Conservation (phyloP, 352 stramenopile species). For the Pythium monospermum region DNA sequence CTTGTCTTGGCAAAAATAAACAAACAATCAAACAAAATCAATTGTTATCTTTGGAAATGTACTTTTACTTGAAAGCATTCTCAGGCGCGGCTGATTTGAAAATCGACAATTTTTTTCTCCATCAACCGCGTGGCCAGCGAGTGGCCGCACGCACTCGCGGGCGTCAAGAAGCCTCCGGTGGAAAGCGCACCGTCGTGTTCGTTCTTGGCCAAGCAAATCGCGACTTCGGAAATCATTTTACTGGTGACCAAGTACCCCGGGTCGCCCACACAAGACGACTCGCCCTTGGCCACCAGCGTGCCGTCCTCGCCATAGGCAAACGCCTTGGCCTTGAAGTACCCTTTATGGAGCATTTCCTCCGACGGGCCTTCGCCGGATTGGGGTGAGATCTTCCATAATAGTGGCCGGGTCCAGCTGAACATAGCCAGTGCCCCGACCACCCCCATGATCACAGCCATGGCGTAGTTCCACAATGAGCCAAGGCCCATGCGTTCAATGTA, state of each 20-base stretch:
- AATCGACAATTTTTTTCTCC: conserved; percentile 46
- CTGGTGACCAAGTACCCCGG: conserved; percentile 32
- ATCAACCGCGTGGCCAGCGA: conserved; percentile 42
- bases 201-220: conserved; percentile 28
- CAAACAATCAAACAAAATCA: too few relatives aligned
- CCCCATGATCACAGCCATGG: conserved; percentile 22
- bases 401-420: conserved; percentile 38
- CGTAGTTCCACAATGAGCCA: conserved; percentile 22
- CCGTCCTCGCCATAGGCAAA: conserved; percentile 32
- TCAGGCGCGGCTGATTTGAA: conserved; percentile 19
- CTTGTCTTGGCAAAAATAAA: too few relatives aligned
- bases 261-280: conserved; percentile 14
- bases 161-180: conserved; percentile 48
- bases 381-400: conserved; percentile 57
- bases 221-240: conserved; percentile 32
- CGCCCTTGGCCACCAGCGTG: conserved; percentile 12
- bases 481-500: conserved; percentile 47
- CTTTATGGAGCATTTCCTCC: conserved; percentile 55
- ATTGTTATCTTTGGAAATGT: too few relatives aligned
- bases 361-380: conserved; percentile 62
- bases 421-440: conserved; percentile 31
- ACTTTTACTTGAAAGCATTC: neutral
- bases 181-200: conserved; percentile 17
- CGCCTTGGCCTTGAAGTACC: conserved; percentile 47
- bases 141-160: conserved; percentile 47